These are phyloP conservation scores for Bipolaris bicolor DNA, from an alignment of 2,329 filamentous ascomycete species.

Conservation along the genomic window DNA sequence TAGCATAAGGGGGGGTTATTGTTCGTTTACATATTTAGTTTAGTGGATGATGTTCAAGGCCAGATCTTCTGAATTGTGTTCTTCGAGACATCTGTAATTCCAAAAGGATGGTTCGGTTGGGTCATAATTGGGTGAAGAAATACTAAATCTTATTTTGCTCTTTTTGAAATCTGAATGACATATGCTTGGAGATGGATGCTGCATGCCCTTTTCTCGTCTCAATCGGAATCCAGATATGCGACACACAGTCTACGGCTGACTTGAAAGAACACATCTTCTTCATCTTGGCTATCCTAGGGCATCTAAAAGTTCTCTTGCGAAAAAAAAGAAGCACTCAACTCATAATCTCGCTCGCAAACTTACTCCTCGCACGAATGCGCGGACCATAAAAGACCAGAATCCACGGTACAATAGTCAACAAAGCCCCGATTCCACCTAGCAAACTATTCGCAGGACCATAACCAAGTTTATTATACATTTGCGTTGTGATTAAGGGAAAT, in stretches of 20 bases:
- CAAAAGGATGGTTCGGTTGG: neutral
- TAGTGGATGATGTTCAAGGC: neutral
- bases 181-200: neutral
- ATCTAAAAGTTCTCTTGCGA: no score
- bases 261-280: no score
- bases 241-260: no score
- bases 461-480: constrained; percentile 75
- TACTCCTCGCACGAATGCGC: constrained; percentile 74
- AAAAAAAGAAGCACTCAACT: neutral
- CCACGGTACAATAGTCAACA: constrained; percentile 84
- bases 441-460: constrained; percentile 74
- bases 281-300: no score
- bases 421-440: constrained; percentile 71
- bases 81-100: neutral
- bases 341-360: constrained; percentile 65
- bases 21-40: constrained; percentile 4
- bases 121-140: neutral
- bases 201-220: neutral
- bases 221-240: no score
- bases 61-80: neutral
- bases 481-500: constrained; percentile 77
- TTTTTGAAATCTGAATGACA: neutral
- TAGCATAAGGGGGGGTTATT: neutral
- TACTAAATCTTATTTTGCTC: neutral
- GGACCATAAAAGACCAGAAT: constrained; percentile 80